A percentile compares a stretch with the other conserved stretches of the same genome.
phyloP scores from a whole-genome alignment of 2,329 filamentous ascomycete genomes.

The Lizonia empirigonia region DNA sequence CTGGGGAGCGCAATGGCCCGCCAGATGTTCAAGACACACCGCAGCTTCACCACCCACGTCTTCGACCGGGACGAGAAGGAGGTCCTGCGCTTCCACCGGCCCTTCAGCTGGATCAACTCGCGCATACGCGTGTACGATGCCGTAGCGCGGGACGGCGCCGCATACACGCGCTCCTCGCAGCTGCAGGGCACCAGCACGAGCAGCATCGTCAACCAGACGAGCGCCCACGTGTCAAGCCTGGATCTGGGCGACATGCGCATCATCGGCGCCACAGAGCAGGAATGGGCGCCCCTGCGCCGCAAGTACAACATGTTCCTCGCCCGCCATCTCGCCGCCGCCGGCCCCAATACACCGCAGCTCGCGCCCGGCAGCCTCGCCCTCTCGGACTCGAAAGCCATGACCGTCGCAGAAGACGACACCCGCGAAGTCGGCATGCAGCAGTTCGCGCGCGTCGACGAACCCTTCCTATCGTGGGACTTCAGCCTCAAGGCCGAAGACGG shows the following conservation, averaged over 20 bases:
- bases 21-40: constrained; percentile 66
- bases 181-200: constrained; percentile 53
- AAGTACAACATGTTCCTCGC: constrained; percentile 71
- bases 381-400: constrained; percentile 56
- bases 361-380: constrained; percentile 54
- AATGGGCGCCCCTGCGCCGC: constrained; percentile 66
- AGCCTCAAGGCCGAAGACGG: constrained; percentile 59
- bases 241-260: constrained; percentile 64
- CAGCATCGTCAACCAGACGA: constrained; percentile 52
- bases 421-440: constrained; percentile 58
- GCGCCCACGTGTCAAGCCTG: constrained; percentile 60
- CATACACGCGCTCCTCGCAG: constrained; percentile 50
- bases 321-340: constrained; percentile 51
- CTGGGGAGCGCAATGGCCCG: constrained; percentile 61
- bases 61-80: constrained; percentile 67
- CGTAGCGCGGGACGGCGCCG: constrained; percentile 22
- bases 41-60: constrained; percentile 68
- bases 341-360: constrained; percentile 48
- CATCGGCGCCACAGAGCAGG: constrained; percentile 67
- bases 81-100: constrained; percentile 65
- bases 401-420: constrained; percentile 47
- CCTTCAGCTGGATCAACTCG: constrained; percentile 68
- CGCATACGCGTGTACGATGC: constrained; percentile 52
- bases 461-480: constrained; percentile 70
- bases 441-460: constrained; percentile 67